These are phyloP conservation scores for Carallia pectinifolia DNA, from an alignment of 345 rosid species.

Conservation along the genomic window DNA sequence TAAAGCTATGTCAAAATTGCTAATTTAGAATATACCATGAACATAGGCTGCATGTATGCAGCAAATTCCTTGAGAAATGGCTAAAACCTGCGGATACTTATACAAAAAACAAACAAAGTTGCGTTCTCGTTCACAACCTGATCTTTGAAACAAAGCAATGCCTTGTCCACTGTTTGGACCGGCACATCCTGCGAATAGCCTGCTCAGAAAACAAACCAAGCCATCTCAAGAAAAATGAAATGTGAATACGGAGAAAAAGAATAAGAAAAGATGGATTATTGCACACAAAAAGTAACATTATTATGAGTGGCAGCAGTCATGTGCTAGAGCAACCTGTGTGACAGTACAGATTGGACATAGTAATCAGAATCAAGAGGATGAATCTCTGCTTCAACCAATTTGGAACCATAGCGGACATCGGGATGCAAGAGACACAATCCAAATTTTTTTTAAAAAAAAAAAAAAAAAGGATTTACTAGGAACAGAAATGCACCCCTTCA, in stretches of 20 bases:
- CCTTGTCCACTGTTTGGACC: slow-evolving; percentile 34
- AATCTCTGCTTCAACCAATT: not conserved
- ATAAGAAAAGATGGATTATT: not conserved
- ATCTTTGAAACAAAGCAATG: slow-evolving; percentile 43
- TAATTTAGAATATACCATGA: too few relatives aligned
- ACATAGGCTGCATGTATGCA: not conserved
- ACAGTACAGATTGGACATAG: slow-evolving; percentile 7
- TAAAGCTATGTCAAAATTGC: not conserved
- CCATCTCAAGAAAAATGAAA: not conserved
- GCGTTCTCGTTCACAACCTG: slow-evolving; percentile 24
- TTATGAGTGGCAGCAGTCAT: not conserved
- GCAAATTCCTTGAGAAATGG: not conserved
- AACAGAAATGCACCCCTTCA: not conserved
- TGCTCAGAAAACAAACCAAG: slow-evolving; percentile 5
- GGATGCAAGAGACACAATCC: too few relatives aligned
- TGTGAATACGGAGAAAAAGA: not conserved
- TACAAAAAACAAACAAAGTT: not conserved
- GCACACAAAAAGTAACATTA: not conserved
- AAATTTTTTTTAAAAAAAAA: not conserved
- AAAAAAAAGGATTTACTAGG: not conserved
- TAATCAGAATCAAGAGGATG: slow-evolving; percentile 8
- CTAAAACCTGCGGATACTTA: not conserved
- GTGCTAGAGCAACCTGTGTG: slow-evolving; percentile 16
- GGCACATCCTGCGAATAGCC: slow-evolving; percentile 34
- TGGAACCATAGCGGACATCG: not conserved